Evolutionary conservation across 305 asterid genomes (phyloP).

Genomic region (Caryopteris hybrid): DNA sequence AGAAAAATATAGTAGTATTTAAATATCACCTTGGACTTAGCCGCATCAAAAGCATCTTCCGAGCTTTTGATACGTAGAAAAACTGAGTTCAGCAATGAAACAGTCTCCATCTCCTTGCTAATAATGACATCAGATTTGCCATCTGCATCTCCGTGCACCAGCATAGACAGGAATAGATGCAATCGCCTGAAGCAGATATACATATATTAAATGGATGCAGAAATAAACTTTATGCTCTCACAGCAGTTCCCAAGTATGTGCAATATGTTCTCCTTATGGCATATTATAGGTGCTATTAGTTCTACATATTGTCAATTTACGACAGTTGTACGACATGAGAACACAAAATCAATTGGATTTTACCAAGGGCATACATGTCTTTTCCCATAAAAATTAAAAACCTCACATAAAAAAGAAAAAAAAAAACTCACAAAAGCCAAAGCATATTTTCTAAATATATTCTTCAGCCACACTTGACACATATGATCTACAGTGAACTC

Average conservation of each 20-base stretch:
- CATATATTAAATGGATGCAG: slow-evolving; percentile 11
- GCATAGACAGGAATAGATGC: slow-evolving; percentile 79
- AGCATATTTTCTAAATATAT: background rate
- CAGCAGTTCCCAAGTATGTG: slow-evolving; percentile 14
- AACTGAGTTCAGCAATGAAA: slow-evolving; percentile 50
- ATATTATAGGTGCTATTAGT: slow-evolving; percentile 2
- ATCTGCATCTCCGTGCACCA: slow-evolving; percentile 76
- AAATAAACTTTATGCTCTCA: background rate
- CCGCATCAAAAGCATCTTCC: slow-evolving; percentile 65
- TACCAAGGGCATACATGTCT: slow-evolving; percentile 13
- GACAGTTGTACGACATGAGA: background rate
- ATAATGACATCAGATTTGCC: slow-evolving; percentile 54
- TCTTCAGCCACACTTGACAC: background rate
- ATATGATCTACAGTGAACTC: background rate
- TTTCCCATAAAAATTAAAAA: slow-evolving; percentile 4
- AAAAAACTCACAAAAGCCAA: slow-evolving; percentile 11
- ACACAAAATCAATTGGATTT: slow-evolving; percentile 6
- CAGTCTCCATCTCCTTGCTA: slow-evolving; percentile 70
- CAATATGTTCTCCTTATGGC: background rate
- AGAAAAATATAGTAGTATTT: slow-evolving; percentile 6
- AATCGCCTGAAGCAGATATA: slow-evolving; percentile 60
- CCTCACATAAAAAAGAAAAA: background rate
- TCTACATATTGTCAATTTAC: background rate
- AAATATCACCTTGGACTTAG: slow-evolving; percentile 76
- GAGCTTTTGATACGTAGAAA: slow-evolving; percentile 70